Base-by-base conservation (phyloP, 768 basidiomycete genomes). In the Suillus tomentosus region DNA sequence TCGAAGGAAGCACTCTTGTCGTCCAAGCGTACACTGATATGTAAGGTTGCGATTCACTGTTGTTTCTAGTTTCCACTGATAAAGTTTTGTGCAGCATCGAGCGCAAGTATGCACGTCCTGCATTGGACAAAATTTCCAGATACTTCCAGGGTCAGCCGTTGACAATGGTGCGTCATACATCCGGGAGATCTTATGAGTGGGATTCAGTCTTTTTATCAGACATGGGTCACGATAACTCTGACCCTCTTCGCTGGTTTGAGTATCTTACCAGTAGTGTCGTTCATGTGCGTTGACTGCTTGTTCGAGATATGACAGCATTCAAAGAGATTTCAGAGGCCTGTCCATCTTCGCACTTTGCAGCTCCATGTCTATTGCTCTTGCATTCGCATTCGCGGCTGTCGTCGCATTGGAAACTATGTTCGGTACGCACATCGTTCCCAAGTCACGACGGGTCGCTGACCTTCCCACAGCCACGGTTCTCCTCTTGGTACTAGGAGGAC, bases 41-140 rank as follows among this genome's bases (percentile, higher is more conserved):
- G 74, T 62, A 62, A 66, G 72, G 69, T 66, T 13, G 5, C 36
- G 60, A 8, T 10, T 27, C 15, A 39, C 11, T 15, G 31, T 17
- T 22, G 17, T 34, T 39, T 39, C 27, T 60, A 24, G 50, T 37
- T 48, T 59, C 39, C 39, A 42, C 50, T 42, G 47, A 61, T 27
- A 27, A 17, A 17, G 1, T 27, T 5, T 53, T 65, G 48, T 3
- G 24, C 54, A 84, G 82, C 54, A 79, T 84, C 53, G 82, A 84
- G 67, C 72, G 75, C 34, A 69, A 76, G 24, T 82, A 82, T 66
- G 82, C 77, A 6, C 80, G 79, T 22, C 82, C 82, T 37, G 72
- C 79, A 47, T 61, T 81, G 37, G 70, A 61, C 31, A 54, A 64
- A 51, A 43, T 56, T 24, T 67, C 68, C 40, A n/a, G 61, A 31